Conservation (phyloP, 805 yeast species). For the Huiozyma naganishii region DNA sequence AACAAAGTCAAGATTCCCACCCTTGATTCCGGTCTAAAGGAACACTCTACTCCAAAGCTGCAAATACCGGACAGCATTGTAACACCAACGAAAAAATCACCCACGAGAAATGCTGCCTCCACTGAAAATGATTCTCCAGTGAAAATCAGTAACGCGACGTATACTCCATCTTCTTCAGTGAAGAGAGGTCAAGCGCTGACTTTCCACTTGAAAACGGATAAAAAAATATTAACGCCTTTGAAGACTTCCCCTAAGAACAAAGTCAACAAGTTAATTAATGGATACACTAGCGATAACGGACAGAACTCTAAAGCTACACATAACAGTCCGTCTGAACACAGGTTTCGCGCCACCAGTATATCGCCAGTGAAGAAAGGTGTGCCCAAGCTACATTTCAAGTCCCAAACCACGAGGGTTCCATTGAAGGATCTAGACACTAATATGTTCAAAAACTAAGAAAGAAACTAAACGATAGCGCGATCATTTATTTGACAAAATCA, state of each 20-base stretch:
- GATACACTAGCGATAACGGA: slow-evolving; percentile 3
- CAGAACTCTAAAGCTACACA: neutral
- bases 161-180: slow-evolving; percentile 3
- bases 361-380: slow-evolving; percentile 3
- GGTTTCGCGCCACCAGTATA: neutral
- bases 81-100: slow-evolving; percentile 11
- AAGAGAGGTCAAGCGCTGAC: slow-evolving; percentile 26
- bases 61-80: slow-evolving; percentile 3
- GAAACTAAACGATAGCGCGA: neutral
- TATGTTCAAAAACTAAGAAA: slow-evolving; percentile 3
- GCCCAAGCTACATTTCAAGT: slow-evolving; percentile 9
- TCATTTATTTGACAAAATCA: too few relatives aligned
- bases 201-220: slow-evolving; percentile 24
- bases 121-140: slow-evolving; percentile 1
- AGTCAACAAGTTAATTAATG: slow-evolving; percentile 25
- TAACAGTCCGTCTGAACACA: slow-evolving; percentile 4
- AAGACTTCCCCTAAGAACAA: slow-evolving; percentile 26
- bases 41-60: slow-evolving; percentile 1
- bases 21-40: neutral
- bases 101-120: slow-evolving; percentile 7
- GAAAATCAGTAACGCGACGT: neutral
- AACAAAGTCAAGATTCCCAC: neutral
- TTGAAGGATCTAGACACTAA: slow-evolving; percentile 15
- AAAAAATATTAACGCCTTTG: slow-evolving; percentile 22
- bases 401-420: slow-evolving; percentile 10